Base-by-base conservation (phyloP, 257 asterid species). In the Prunella vulgaris region DNA sequence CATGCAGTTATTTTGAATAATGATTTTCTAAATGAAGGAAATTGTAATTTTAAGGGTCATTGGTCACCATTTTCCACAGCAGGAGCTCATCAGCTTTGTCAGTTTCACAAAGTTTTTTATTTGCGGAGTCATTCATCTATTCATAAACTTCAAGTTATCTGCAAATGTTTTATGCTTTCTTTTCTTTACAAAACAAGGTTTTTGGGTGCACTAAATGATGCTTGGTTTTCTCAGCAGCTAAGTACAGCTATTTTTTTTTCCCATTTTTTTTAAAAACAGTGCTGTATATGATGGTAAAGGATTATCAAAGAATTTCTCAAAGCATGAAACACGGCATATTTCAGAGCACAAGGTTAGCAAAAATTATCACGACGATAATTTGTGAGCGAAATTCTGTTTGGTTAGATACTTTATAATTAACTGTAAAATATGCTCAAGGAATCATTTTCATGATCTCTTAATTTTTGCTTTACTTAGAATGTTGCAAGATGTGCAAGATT, bases 401-500 rank as follows among this genome's bases (percentile, higher is more conserved):
- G 58, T 30, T 76, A 30, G 63, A 17, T 46, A 52, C 21, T 57
- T 37, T 28, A n/a, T 25, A 40, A 40, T 44, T 33, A 60, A 64
- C 54, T 32, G 68, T 20, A n/a, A 67, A 62, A 27, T 46, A 71
- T 72, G 25, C 60, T 72, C n/a, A 54, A 73, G 59, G 67, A 63
- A 72, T 61, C 49, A 63, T 42, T 60, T 64, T 72, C 62, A 48
- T 70, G 63, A 3, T 22, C 10, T 7, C 10, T 9, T n/a, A 7
- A 7, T 40, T 3, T 40, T 18, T 49, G 8, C 8, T 30, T 30
- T 5, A 10, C 10, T 13, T 59, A 90, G 97, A 88, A 80, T 78
- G 87, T 79, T 27, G 93, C 92, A 40, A 85, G 92, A 78, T 90
- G 95, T 76, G 97, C 95, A 77, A 88, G 90, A 78, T 90, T 88